Base-by-base conservation (phyloP, 2,329 filamentous ascomycete species). In the Aspergillus pseudonomiae region DNA sequence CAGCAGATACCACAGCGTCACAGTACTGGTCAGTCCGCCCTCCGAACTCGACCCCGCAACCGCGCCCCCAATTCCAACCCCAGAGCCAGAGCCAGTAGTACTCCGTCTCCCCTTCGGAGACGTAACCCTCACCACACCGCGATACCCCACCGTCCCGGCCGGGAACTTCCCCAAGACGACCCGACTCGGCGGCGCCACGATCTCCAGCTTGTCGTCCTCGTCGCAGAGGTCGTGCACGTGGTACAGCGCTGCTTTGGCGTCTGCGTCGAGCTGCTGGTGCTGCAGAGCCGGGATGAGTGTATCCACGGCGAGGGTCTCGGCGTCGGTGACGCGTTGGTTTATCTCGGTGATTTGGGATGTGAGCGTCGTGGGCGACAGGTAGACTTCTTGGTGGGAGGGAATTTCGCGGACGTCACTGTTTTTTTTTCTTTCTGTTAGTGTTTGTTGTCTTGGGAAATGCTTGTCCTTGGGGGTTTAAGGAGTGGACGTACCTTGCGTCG, bases 291-390 rank as follows among this genome's bases (percentile, higher is more conserved):
- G 1, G 39, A 41, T n/a, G 2, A n/a, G 16, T 1, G 39, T n/a
- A 41, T 41, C 39, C 14, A 62, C 57, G 39, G 63, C 46, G 12
- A 65, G 62, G 7, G 73, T 73, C 28, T 74, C 69, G 45, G 69
- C 66, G 32, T 66, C 59, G 2, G 74, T 86, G 26, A 96, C 89
- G 61, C 91, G 90, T 81, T 97, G 90, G 60, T 91, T 91, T 73
- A 98, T 92, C 73, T 98, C 94, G 78, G 97, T 86, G 71, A 97
- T 94, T 76, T 97, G 89, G 79, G 87, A 93, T 3, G 92, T 92
- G 77, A 94, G 94, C 57, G 93, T 93, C 66, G 91, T 85, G 67
- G 87, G 85, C 75, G 96, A 93, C 73, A 97, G 89, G 81, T 89
- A 97, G 70, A 97, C 91, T 83, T 97, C 94, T 81, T 98, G 94